Evolutionary conservation across 192 early-diverging fungal species (phyloP), one percentile per base, ranked within the genome.

Genomic region (Coemansia brasiliensis): DNA sequence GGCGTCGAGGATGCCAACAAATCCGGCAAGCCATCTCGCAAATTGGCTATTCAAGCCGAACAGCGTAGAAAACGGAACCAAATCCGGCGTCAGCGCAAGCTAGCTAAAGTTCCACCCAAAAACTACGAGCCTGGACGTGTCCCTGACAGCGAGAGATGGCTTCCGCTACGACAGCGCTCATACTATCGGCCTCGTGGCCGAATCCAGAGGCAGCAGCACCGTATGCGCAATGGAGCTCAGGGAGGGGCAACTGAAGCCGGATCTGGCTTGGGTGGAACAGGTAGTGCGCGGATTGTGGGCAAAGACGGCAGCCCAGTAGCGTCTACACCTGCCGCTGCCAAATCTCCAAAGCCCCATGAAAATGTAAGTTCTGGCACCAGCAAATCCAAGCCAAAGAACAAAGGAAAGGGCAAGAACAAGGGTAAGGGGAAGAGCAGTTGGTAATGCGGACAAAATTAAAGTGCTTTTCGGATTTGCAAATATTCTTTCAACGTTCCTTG

Each of bases 161-260:
- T 79, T 39, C 76, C 76, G 9, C 55, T 79, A 42, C 65, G 57
- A 12, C 76, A 79, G 66, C 66, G 76, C 27, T 73, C 76, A 25
- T 74, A 69, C 63, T 79, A 79, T 50, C 67, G 69, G 46, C 59
- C 70, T 10, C 71, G 70, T 17, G 67, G 67, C 11, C 65, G 71
- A 24, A 39, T 38, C 25, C 17, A 53, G 25, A 32, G 52, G 26
- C 68, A 69, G 60, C 50, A 62, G 17, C 32, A 35, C 32, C 48
- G 61, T 32, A 29, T 56, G 37, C 76, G 65, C 29, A 61, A 66
- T 29, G 67, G 66, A 5, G 71, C 76, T 13, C 76, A 79, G 35
- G 76, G 76, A 21, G 71, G 76, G 7, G 55, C 62, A 20, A 44
- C 54, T 1, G 71, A 66, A 39, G 69, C 74, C 25, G 63, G 70